These are phyloP conservation scores for Mortierella alpina DNA, from an alignment of 192 early-diverging fungal genomes.

Conservation along the genomic window DNA sequence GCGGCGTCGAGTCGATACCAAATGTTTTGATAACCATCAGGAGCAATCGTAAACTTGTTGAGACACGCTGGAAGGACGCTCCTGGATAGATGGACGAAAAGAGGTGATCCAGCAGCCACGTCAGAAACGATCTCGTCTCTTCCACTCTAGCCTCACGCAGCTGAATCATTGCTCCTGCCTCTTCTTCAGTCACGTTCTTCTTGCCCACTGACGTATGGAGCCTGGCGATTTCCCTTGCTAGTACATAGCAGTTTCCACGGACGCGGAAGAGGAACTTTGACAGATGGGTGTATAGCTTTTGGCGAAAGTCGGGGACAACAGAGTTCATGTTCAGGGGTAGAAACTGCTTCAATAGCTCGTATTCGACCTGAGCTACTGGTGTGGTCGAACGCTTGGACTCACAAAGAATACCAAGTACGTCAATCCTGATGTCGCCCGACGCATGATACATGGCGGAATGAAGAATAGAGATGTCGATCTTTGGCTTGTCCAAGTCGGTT, in stretches of 20 bases:
- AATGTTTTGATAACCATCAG: constrained; percentile 61
- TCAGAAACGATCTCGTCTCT: constrained; percentile 64
- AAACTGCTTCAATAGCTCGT: constrained; percentile 73
- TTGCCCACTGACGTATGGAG: constrained; percentile 22
- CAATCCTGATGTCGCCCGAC: constrained; percentile 78
- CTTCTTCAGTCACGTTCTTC: constrained; percentile 22
- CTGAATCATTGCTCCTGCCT: constrained; percentile 14
- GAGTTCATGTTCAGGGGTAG: constrained; percentile 77
- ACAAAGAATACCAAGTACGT: constrained; percentile 84
- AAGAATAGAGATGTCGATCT: constrained; percentile 61
- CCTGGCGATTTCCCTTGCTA: constrained; percentile 46
- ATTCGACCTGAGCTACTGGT: constrained; percentile 69
- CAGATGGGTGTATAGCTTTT: constrained; percentile 72
- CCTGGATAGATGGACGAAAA: constrained; percentile 79
- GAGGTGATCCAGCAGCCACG: constrained; percentile 68
- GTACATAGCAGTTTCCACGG: constrained; percentile 59
- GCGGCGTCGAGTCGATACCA: constrained; percentile 61
- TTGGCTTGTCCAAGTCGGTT: constrained; percentile 5
- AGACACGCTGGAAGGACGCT: constrained; percentile 76
- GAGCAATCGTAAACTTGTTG: constrained; percentile 68
- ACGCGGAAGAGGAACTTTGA: constrained; percentile 73
- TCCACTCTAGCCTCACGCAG: constrained; percentile 55
- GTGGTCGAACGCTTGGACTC: constrained; percentile 78
- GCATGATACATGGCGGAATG: constrained; percentile 75
- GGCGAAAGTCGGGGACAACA: constrained; percentile 85